A percentile compares a stretch with the other conserved stretches of the same genome.
phyloP scores from a whole-genome alignment of 1,284 basidiomycete genomes.

The Sporisorium scitamineum region DNA sequence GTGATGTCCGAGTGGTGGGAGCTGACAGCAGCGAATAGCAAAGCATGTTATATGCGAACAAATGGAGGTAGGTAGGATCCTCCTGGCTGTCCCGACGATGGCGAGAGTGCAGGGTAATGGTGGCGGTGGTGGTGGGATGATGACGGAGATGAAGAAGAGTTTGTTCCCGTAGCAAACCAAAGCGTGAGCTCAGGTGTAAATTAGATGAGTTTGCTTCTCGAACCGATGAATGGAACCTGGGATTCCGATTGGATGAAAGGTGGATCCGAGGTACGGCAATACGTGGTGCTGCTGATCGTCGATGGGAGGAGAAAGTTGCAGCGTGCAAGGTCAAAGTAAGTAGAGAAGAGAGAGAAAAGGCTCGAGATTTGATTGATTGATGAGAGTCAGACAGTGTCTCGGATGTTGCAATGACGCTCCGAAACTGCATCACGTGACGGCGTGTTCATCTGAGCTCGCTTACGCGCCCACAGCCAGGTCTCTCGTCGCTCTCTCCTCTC shows the following conservation, averaged over 20 bases:
- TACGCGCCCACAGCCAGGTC: no score
- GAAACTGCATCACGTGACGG: no score
- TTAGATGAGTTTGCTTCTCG: background rate
- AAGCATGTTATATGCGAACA: conserved; percentile 17
- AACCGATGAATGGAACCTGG: background rate
- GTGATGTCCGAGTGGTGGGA: background rate
- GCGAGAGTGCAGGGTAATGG: background rate
- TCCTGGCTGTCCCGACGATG: background rate
- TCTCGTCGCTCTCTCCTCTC: no score
- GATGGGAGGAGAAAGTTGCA: no score
- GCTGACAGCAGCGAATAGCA: background rate
- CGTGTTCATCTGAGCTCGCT: no score
- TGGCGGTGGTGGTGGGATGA: background rate
- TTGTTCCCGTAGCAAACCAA: background rate
- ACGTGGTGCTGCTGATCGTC: background rate
- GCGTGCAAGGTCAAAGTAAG: no score
- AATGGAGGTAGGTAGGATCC: background rate
- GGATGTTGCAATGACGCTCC: no score
- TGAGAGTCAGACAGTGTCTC: no score
- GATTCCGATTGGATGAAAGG: background rate
- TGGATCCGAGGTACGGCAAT: background rate
- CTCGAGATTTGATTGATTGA: no score
- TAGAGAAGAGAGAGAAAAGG: no score
- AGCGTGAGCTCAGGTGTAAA: background rate
- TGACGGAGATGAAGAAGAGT: background rate